Evolutionary conservation across 1,284 basidiomycete genomes (phyloP).

Genomic region (Austroboletus niveus): DNA sequence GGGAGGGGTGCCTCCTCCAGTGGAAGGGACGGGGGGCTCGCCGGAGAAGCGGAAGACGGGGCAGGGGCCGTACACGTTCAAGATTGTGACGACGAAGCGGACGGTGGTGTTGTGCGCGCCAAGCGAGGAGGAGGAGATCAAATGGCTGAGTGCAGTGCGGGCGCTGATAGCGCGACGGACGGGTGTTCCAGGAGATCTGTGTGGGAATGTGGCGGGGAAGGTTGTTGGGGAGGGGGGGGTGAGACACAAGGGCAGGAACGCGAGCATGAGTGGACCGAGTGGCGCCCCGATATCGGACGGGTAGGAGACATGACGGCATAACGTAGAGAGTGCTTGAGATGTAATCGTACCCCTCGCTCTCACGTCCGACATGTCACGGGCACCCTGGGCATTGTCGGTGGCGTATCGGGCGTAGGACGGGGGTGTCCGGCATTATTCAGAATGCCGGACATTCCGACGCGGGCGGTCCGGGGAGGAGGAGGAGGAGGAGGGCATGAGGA

Average conservation of each 20-base stretch:
- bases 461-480: constrained; percentile 7
- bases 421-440: not conserved
- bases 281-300: constrained; percentile 22
- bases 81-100: constrained; percentile 94
- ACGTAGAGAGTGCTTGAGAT: constrained; percentile 9
- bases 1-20: constrained; percentile 31
- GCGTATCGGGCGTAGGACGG: constrained; percentile 18
- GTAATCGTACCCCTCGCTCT: constrained; percentile 21
- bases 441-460: constrained; percentile 8
- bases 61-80: constrained; percentile 69
- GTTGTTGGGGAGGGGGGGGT: constrained; percentile 29
- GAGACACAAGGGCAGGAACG: constrained; percentile 44
- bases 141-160: constrained; percentile 93
- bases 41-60: constrained; percentile 40
- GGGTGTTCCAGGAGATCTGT: constrained; percentile 38
- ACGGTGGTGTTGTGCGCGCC: constrained; percentile 91
- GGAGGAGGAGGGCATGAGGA: not conserved
- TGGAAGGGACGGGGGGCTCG: constrained; percentile 30
- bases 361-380: constrained; percentile 21
- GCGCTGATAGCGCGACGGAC: constrained; percentile 80
- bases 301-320: constrained; percentile 24
- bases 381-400: constrained; percentile 26
- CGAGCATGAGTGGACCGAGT: constrained; percentile 38
- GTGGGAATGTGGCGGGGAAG: constrained; percentile 17
- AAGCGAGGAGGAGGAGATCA: constrained; percentile 97